phyloP scores from a whole-genome alignment of 2,329 filamentous ascomycete genomes.

The Thermoascus crustaceus region DNA sequence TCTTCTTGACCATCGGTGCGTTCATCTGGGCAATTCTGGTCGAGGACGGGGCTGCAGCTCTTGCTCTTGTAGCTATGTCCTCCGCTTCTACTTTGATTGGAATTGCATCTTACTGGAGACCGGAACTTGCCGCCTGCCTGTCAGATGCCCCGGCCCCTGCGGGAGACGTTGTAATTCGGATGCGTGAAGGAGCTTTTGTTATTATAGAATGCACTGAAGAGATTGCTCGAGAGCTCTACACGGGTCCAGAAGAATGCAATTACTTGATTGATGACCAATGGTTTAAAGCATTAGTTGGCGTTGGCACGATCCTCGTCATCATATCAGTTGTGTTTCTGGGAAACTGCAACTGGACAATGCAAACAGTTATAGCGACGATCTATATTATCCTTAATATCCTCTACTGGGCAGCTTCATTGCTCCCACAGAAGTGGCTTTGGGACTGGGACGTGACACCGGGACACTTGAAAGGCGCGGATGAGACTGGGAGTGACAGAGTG shows the following conservation, averaged over 20 bases:
- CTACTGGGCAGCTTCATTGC: conserved; percentile 49
- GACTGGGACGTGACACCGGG: conserved; percentile 42
- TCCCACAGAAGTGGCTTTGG: conserved; percentile 47
- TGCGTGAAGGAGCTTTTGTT: conserved; percentile 52
- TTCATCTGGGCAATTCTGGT: conserved; percentile 12
- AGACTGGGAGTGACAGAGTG: too few relatives aligned
- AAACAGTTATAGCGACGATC: conserved; percentile 48
- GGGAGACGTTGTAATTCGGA: conserved; percentile 55
- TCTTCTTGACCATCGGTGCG: conserved; percentile 17
- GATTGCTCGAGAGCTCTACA: conserved; percentile 54
- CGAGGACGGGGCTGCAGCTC: conserved; percentile 43
- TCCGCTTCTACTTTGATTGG: conserved; percentile 46
- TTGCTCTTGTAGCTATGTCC: conserved; percentile 45
- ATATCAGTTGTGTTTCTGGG: conserved; percentile 52
- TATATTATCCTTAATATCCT: conserved; percentile 53
- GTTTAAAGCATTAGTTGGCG: conserved; percentile 48
- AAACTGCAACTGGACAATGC: conserved; percentile 53
- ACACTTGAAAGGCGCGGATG: conserved; percentile 21
- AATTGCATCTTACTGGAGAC: conserved; percentile 50
- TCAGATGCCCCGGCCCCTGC: conserved; percentile 42
- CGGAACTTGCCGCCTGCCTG: conserved; percentile 46
- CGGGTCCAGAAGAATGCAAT: conserved; percentile 51
- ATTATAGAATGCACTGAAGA: conserved; percentile 51
- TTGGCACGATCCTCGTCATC: conserved; percentile 54
- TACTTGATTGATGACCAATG: conserved; percentile 41